These are phyloP conservation scores for Globisporangium spinosum DNA, from an alignment of 352 stramenopile genomes.

Conservation along the genomic window DNA sequence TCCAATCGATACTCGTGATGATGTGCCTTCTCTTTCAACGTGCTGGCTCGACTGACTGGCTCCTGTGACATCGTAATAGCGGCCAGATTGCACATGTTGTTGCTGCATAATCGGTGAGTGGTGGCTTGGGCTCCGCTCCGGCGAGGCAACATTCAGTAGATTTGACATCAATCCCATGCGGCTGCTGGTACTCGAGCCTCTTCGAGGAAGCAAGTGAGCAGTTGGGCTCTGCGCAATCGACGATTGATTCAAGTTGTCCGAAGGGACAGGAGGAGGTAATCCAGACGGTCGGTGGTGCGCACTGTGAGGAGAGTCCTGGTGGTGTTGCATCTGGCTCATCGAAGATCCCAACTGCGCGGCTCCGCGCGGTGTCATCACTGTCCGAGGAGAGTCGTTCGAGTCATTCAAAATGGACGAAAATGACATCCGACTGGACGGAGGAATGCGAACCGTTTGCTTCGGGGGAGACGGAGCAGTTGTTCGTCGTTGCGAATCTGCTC, in stretches of 20 bases:
- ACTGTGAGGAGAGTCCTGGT: slow-evolving; percentile 18
- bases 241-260: slow-evolving; percentile 26
- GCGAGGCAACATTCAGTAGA: slow-evolving; percentile 67
- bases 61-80: slow-evolving; percentile 32
- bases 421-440: slow-evolving; percentile 75
- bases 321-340: slow-evolving; percentile 20
- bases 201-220: slow-evolving; percentile 50
- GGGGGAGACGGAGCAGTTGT: slow-evolving; percentile 12
- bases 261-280: slow-evolving; percentile 22
- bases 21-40: slow-evolving; percentile 12
- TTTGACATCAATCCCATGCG: slow-evolving; percentile 78
- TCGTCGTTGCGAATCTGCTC: neutral
- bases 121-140: slow-evolving; percentile 36
- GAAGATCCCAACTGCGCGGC: slow-evolving; percentile 7
- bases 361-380: slow-evolving; percentile 15
- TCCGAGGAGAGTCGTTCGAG: slow-evolving; percentile 46
- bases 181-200: slow-evolving; percentile 29
- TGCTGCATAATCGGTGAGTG: slow-evolving; percentile 48
- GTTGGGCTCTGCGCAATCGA: slow-evolving; percentile 44
- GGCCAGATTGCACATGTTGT: slow-evolving; percentile 31
- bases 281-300: slow-evolving; percentile 21
- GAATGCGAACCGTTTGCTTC: slow-evolving; percentile 25
- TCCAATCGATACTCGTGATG: slow-evolving; percentile 22
- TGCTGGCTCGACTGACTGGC: slow-evolving; percentile 1
- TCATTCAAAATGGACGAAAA: slow-evolving; percentile 89